Conservation (phyloP, 441 rosid genomes). For the Populus trichocarpa region DNA sequence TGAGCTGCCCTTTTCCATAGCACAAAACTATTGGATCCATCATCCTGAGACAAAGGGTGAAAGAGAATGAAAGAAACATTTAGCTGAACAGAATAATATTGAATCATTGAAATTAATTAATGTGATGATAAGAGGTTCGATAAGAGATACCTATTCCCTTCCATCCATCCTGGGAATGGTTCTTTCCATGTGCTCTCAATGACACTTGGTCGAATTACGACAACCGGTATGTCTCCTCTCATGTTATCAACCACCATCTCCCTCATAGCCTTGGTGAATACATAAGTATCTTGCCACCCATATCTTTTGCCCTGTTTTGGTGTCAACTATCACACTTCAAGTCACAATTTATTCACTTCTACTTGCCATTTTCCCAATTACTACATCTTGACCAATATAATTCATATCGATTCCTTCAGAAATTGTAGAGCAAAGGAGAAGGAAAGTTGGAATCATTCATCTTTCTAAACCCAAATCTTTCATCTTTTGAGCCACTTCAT, state of each 20-base stretch:
- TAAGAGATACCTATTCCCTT: slow-evolving; percentile 69
- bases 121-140: neutral
- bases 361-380: neutral
- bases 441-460: slow-evolving; percentile 24
- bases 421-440: neutral
- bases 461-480: slow-evolving; percentile 77
- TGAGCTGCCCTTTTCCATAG: slow-evolving; percentile 92
- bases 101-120: neutral
- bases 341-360: slow-evolving; percentile 3
- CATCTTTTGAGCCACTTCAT: slow-evolving; percentile 54
- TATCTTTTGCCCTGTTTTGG: slow-evolving; percentile 68
- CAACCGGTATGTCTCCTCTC: slow-evolving; percentile 76
- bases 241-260: slow-evolving; percentile 78
- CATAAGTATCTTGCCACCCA: slow-evolving; percentile 98
- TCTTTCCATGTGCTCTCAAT: slow-evolving; percentile 87
- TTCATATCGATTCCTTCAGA: neutral
- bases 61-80: neutral
- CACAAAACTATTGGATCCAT: slow-evolving; percentile 89
- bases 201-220: slow-evolving; percentile 80
- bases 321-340: slow-evolving; percentile 8
- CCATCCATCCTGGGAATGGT: slow-evolving; percentile 99
- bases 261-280: slow-evolving; percentile 97
- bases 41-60: slow-evolving; percentile 53
- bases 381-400: neutral
- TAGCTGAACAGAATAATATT: neutral